phyloP scores from a whole-genome alignment of 2,329 filamentous ascomycete genomes.

The Stylonectria norvegica region DNA sequence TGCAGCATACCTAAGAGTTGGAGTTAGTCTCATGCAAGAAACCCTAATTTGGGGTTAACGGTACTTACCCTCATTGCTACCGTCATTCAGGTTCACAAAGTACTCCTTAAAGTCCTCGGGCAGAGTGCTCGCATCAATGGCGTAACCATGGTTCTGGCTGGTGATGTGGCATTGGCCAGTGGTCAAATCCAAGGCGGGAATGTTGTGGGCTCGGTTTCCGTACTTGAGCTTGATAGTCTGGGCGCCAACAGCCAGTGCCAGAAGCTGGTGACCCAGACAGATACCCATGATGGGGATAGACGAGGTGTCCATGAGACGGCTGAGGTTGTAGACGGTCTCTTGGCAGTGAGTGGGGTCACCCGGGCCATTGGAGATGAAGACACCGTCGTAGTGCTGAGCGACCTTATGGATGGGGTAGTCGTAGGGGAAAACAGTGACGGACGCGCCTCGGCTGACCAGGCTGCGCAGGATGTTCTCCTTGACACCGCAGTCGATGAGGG shows the following conservation, averaged over 20 bases:
- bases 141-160: conserved; percentile 97
- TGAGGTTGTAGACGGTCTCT: conserved; percentile 88
- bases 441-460: conserved; percentile 85
- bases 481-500: conserved; percentile 94
- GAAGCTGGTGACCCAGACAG: conserved; percentile 93
- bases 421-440: conserved; percentile 91
- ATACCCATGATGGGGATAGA: conserved; percentile 96
- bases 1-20: conserved; percentile 71
- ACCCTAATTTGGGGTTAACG: neutral
- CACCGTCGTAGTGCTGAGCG: conserved; percentile 93
- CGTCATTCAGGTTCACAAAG: conserved; percentile 97
- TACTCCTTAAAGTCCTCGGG: conserved; percentile 91
- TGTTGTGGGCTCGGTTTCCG: conserved; percentile 98
- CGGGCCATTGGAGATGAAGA: conserved; percentile 98
- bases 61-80: conserved; percentile 78
- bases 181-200: conserved; percentile 88
- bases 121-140: conserved; percentile 80
- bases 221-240: conserved; percentile 98
- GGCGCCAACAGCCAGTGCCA: conserved; percentile 84
- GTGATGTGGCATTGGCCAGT: conserved; percentile 98
- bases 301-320: conserved; percentile 85
- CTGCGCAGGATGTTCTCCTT: conserved; percentile 99
- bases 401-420: conserved; percentile 99
- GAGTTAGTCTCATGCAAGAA: conserved; percentile 5
- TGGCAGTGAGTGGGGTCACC: conserved; percentile 97